A percentile compares a stretch with the other conserved stretches of the same genome.
Evolutionary conservation across 1,284 basidiomycete genomes (phyloP).

Genomic region (Mycosarcoma mackinlayi): DNA sequence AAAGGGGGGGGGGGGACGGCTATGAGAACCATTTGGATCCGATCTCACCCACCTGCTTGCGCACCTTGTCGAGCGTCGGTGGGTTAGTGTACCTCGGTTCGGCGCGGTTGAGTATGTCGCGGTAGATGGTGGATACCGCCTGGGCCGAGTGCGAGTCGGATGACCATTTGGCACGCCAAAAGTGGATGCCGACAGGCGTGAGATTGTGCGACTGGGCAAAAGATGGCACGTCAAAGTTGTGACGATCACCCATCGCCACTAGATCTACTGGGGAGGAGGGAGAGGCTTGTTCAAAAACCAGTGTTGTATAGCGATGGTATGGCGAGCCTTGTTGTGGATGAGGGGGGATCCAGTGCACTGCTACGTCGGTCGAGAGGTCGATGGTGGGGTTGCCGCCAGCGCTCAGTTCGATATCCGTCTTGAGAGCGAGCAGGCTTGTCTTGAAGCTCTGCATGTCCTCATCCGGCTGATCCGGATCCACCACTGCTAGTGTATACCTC

Average conservation of each 20-base stretch:
- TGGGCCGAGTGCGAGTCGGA: conserved; percentile 70
- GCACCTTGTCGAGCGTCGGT: conserved; percentile 24
- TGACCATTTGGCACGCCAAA: conserved; percentile 84
- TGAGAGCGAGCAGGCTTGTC: conserved; percentile 86
- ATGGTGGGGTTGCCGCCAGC: conserved; percentile 58
- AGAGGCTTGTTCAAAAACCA: conserved; percentile 78
- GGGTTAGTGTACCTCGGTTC: conserved; percentile 8
- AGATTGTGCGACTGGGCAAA: conserved; percentile 75
- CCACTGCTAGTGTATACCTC: conserved; percentile 86
- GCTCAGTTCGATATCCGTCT: conserved; percentile 72
- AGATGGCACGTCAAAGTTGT: conserved; percentile 76
- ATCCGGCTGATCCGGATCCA: conserved; percentile 90
- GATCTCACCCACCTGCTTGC: conserved; percentile 31
- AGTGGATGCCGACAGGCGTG: conserved; percentile 76
- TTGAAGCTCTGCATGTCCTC: conserved; percentile 76
- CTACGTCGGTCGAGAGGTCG: conserved; percentile 72
- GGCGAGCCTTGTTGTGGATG: conserved; percentile 85
- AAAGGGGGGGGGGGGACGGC: too few species aligned
- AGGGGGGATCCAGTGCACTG: conserved; percentile 81
- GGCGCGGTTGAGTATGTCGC: conserved; percentile 71
- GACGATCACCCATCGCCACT: conserved; percentile 68
- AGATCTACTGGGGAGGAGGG: neutral
- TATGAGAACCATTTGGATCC: conserved; percentile 42
- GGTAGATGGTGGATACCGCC: conserved; percentile 77
- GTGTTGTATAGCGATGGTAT: conserved; percentile 84